These are phyloP conservation scores for Calonectria naviculata DNA, from an alignment of 2,329 filamentous ascomycete species.

Conservation along the genomic window DNA sequence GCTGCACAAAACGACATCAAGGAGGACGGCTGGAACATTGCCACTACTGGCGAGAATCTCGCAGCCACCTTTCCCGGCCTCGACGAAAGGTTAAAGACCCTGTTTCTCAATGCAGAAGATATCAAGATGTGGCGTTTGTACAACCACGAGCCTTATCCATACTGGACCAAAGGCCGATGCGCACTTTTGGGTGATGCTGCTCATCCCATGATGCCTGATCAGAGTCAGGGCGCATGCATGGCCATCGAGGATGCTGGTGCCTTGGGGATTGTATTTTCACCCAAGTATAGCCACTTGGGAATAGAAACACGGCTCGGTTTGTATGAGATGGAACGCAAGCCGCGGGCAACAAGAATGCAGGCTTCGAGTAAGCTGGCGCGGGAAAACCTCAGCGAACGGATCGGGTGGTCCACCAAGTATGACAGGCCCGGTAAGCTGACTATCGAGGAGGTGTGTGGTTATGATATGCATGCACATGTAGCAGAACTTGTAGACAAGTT, in stretches of 20 bases:
- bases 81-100: constrained; percentile 62
- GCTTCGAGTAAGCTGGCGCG: constrained; percentile 61
- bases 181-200: constrained; percentile 72
- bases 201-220: constrained; percentile 76
- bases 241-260: constrained; percentile 73
- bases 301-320: constrained; percentile 55
- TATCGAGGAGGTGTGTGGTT: constrained; percentile 72
- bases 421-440: constrained; percentile 68
- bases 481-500: constrained; percentile 18
- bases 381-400: constrained; percentile 61
- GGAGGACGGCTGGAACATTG: constrained; percentile 65
- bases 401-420: constrained; percentile 42
- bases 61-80: constrained; percentile 67
- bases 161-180: constrained; percentile 57
- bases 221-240: constrained; percentile 75
- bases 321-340: constrained; percentile 61
- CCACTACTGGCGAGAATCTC: constrained; percentile 63
- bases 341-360: constrained; percentile 62
- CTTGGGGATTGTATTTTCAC: constrained; percentile 67
- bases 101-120: constrained; percentile 68
- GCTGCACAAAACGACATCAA: constrained; percentile 66
- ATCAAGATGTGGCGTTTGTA: constrained; percentile 70
- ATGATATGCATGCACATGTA: constrained; percentile 47
- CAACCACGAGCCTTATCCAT: constrained; percentile 59
- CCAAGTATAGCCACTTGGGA: constrained; percentile 49